Base-by-base conservation (phyloP, 1,139 yeast genomes). In the Arxiozyma bovina region DNA sequence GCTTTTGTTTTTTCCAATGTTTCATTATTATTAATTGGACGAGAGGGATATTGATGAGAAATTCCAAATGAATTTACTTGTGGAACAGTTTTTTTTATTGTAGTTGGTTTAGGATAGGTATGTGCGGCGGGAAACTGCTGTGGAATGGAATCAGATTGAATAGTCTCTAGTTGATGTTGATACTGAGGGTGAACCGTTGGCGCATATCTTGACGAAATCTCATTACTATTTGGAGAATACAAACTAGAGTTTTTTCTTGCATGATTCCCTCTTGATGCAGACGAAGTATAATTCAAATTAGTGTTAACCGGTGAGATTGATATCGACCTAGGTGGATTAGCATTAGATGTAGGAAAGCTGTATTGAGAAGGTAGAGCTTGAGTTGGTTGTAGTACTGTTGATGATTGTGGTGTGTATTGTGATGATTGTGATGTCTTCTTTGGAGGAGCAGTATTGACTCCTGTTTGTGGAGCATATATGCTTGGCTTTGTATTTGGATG, bases 101-200 rank as follows among this genome's bases (percentile, higher is more conserved):
- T 27, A 62, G 63, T 55, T 58, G 66, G 52, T 58, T 61, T 50
- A 58, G 18, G 40, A 30, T 15, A 4, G 17, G 42, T 15, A 2
- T n/a, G 15, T 21, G 21, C 21, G 2, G 17, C 11, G 9, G 49
- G 7, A 18, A 27, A n/a, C 6, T 5, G 12, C 21, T 3, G 43
- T 8, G 42, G 15, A 20, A 17, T 25, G 27, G 17, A 21, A 15
- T 23, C 23, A 22, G 44, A 23, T 22, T 12, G 17, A 40, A 40
- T 25, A n/a, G 43, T n/a, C 12, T 7, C 18, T 20, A 9, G 17
- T 17, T 42, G 47, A 11, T 43, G 55, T 25, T 62, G 65, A 53
- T 55, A 60, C 23, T 70, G 73, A 55, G 74, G 71, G 54, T 71
- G 74, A 30, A 68, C 72, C 43, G 70, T 70, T 48, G 76, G 76